A percentile compares a stretch with the other conserved stretches of the same genome.
Conservation (phyloP, 73 alveolate genomes). For the Uronychia binucleata region DNA sequence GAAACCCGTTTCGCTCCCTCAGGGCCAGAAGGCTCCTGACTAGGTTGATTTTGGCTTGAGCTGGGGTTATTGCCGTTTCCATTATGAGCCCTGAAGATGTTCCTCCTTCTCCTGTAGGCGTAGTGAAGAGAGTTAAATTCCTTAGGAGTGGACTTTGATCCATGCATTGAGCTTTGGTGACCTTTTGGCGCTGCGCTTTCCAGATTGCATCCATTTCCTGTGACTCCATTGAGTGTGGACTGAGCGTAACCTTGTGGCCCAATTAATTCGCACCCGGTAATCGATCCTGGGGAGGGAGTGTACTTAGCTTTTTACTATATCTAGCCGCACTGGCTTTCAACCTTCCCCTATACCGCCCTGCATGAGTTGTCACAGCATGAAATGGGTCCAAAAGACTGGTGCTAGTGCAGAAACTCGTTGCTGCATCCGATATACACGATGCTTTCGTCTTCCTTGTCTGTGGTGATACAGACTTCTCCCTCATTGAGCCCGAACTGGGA, state of each 20-base stretch:
- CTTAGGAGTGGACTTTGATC: not conserved
- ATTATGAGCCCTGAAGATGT: not conserved
- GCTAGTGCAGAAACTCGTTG: not conserved
- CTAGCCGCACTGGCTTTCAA: not conserved
- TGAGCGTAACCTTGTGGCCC: not conserved
- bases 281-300: not conserved
- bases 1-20: no score
- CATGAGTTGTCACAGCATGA: not conserved
- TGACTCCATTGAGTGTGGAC: not conserved
- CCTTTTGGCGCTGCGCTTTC: not conserved
- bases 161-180: not conserved
- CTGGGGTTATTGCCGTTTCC: not conserved
- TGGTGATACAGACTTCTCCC: no score
- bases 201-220: not conserved
- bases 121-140: not conserved
- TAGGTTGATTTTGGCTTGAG: no score
- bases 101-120: not conserved
- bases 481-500: no score
- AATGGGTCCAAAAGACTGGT: not conserved
- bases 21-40: no score
- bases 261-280: not conserved
- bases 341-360: not conserved
- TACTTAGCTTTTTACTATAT: no score
- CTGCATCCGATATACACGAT: not conserved
- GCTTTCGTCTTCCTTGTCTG: not conserved